Percentiles rank a stretch among this genome's conserved stretches.
These are phyloP conservation scores for Pleurozium schreberi DNA, from an alignment of 225 moss, liverwort and hornwort species.

Conservation along the genomic window DNA sequence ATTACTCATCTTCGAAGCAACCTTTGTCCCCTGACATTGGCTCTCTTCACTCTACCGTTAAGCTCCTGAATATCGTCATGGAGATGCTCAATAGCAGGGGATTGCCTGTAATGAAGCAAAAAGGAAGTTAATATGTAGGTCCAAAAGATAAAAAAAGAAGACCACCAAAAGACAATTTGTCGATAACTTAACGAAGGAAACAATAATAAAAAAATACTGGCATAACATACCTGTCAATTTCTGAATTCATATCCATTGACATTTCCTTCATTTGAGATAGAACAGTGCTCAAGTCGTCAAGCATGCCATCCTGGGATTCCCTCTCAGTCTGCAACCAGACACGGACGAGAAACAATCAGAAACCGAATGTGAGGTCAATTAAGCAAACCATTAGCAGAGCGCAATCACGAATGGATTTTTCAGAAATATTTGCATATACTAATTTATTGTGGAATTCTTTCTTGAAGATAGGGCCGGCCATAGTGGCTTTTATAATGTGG, in stretches of 20 bases:
- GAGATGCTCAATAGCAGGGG: slow-evolving; percentile 35
- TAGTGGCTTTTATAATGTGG: background rate
- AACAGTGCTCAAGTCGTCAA: slow-evolving; percentile 40
- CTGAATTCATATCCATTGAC: slow-evolving; percentile 53
- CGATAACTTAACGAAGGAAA: background rate
- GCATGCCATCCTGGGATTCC: slow-evolving; percentile 45
- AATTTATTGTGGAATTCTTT: background rate
- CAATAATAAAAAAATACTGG: too few species aligned
- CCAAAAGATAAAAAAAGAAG: background rate
- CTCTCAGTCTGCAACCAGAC: slow-evolving; percentile 17
- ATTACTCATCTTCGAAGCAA: slow-evolving; percentile 32
- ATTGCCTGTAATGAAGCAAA: slow-evolving; percentile 19
- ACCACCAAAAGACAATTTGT: background rate
- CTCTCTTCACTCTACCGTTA: slow-evolving; percentile 33
- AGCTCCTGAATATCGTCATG: slow-evolving; percentile 37
- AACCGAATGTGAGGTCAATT: background rate
- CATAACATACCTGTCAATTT: slow-evolving; percentile 31
- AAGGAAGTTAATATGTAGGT: background rate
- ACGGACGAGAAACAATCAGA: background rate
- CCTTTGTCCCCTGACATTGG: slow-evolving; percentile 39
- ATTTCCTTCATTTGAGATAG: slow-evolving; percentile 51
- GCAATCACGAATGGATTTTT: background rate
- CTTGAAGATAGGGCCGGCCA: background rate
- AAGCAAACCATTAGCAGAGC: background rate
- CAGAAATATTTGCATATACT: background rate